phyloP scores from a whole-genome alignment of 306 rosid genomes.

The Parietaria judaica region DNA sequence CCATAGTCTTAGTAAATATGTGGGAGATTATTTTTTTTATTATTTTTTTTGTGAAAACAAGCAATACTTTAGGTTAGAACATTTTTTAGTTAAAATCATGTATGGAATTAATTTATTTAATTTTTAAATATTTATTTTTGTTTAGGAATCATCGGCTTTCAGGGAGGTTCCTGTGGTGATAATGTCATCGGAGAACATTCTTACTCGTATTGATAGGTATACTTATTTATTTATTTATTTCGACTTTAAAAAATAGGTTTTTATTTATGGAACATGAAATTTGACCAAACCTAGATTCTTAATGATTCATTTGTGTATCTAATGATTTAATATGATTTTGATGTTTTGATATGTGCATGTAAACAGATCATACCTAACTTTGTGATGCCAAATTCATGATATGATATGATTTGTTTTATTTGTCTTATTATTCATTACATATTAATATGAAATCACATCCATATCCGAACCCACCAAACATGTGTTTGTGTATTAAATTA shows the following conservation, averaged over 20 bases:
- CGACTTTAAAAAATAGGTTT: background rate
- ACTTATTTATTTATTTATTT: conserved; percentile 4
- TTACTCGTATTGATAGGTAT: conserved; percentile 87
- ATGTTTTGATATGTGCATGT: background rate
- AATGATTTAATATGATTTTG: background rate
- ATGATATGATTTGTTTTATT: background rate
- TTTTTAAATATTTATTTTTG: conserved; percentile 11
- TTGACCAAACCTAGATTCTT: background rate
- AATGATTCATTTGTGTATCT: background rate
- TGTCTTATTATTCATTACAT: conserved; percentile 3
- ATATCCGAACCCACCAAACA: background rate
- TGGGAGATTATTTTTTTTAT: too few relatives aligned
- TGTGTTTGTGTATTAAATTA: background rate
- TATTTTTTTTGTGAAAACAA: background rate
- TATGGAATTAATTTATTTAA: background rate
- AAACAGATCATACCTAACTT: conserved; percentile 6
- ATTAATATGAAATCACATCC: background rate
- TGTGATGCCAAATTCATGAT: conserved; percentile 1
- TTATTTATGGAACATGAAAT: background rate
- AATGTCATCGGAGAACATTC: conserved; percentile 88
- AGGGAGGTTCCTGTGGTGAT: conserved; percentile 89
- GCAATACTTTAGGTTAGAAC: background rate
- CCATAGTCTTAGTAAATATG: too few relatives aligned
- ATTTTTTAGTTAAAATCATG: too few relatives aligned
- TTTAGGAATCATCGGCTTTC: conserved; percentile 82